Base-by-base conservation (phyloP, 1,139 yeast species). In the Geotrichum phurueaensis region DNA sequence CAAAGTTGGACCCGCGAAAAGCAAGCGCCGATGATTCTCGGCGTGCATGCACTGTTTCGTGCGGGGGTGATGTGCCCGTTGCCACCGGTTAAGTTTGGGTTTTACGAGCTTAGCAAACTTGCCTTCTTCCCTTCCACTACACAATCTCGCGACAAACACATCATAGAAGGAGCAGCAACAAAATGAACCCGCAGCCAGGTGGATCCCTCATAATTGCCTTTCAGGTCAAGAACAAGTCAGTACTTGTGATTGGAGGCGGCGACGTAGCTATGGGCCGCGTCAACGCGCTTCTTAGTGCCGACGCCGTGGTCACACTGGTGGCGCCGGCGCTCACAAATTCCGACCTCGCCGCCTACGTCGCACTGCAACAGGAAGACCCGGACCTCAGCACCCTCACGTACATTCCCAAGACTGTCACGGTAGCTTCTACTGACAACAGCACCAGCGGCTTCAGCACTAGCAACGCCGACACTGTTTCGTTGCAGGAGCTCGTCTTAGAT, bases 181-280 rank as follows among this genome's bases (percentile, higher is more conserved):
- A 54, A 49, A 60, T 60, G 63, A 57, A 61, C 50, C 56, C 58
- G 31, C 60, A 54, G 36, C 62, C 71, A 59, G 76, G 75, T 52
- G 87, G 84, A 1, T 85, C 90, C 7, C 76, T 86, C 23, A 77
- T 86, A 63, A 76, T 87, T 15, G 92, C 94, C 7, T 86, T 88
- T 87, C 91, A 86, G 72, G 84, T 87, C 49, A 79, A 79, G 65
- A 75, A 78, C 66, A 83, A 81, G 62, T 88, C 82, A 66, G 89
- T 87, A 29, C 77, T 89, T 27, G 88, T 89, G 1, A 82, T 89
- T 53, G 96, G 96, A 0, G 89, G 87, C 9, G 96, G 96, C 5
- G 90, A 86, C 58, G 96, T 89, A 12, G 96, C 92, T 0, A 77
- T 84, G 18, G 83, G 91, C 48, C 75, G 96, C 61, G 82, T 89